Evolutionary conservation across 2,329 filamentous ascomycete genomes (phyloP).

Genomic region (Alternaria postmessia): DNA sequence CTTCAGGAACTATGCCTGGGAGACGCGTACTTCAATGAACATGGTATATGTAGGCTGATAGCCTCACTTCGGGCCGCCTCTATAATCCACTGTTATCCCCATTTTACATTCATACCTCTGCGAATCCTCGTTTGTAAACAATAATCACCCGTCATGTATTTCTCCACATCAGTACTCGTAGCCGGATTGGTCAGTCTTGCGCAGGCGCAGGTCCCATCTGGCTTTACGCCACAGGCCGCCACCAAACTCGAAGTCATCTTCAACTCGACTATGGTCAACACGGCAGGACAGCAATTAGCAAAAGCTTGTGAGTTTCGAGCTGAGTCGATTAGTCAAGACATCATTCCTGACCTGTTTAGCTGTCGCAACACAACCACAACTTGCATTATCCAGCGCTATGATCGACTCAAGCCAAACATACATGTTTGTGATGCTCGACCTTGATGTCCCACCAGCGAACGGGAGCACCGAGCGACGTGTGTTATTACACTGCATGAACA

Average conservation of each 20-base stretch:
- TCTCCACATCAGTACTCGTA: constrained; percentile 33
- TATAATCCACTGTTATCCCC: background rate
- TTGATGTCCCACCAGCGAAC: constrained; percentile 42
- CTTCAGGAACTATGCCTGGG: constrained; percentile 22
- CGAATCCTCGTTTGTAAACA: background rate
- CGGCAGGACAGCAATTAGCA: constrained; percentile 37
- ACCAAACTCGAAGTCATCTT: constrained; percentile 44
- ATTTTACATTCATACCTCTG: background rate
- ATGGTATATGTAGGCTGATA: constrained; percentile 22
- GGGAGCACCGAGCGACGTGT: constrained; percentile 37
- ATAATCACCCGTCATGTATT: constrained; percentile 27
- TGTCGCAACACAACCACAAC: constrained; percentile 37
- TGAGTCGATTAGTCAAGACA: background rate
- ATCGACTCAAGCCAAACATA: constrained; percentile 32
- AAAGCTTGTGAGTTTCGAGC: constrained; percentile 37
- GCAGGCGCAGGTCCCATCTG: constrained; percentile 44
- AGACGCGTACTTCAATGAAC: constrained; percentile 32
- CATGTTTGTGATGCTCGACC: constrained; percentile 49
- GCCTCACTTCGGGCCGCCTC: constrained; percentile 3
- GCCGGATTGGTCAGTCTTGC: constrained; percentile 34
- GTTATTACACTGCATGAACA: constrained; percentile 46
- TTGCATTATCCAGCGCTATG: constrained; percentile 33
- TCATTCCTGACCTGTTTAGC: constrained; percentile 26
- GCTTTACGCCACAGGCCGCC: constrained; percentile 39
- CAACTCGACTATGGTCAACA: constrained; percentile 41